A percentile compares a stretch with the other conserved stretches of the same genome.
phyloP scores from a whole-genome alignment of 495 filamentous ascomycete genomes.

The Penicillium dipodomyicola region DNA sequence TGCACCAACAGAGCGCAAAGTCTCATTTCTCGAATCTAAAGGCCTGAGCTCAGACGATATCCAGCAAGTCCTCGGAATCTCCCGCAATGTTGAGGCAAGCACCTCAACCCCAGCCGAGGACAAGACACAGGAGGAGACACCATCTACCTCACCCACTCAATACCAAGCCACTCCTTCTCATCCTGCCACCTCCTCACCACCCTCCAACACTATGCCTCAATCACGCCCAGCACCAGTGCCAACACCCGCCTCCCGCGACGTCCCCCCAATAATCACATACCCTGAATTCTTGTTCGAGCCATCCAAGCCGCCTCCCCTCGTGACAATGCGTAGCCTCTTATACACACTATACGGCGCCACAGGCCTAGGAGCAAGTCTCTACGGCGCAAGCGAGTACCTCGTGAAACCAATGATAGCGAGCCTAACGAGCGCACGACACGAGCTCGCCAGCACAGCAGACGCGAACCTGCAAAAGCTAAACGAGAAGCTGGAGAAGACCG shows the following conservation, averaged over 20 bases:
- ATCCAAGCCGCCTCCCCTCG: slow-evolving; percentile 68
- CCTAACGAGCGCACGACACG: slow-evolving; percentile 75
- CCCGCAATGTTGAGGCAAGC: slow-evolving; percentile 38
- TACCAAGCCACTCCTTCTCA: slow-evolving; percentile 20
- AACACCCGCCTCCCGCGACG: slow-evolving; percentile 42
- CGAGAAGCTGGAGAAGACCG: slow-evolving; percentile 65
- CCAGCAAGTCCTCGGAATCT: slow-evolving; percentile 57
- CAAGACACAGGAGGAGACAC: slow-evolving; percentile 15
- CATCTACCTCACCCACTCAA: slow-evolving; percentile 18
- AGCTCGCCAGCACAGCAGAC: slow-evolving; percentile 66
- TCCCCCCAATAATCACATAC: slow-evolving; percentile 93
- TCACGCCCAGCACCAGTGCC: slow-evolving; percentile 16
- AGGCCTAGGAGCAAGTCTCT: slow-evolving; percentile 67
- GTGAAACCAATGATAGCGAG: slow-evolving; percentile 77
- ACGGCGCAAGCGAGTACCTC: slow-evolving; percentile 77
- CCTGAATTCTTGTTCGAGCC: slow-evolving; percentile 80
- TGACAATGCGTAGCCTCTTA: slow-evolving; percentile 71
- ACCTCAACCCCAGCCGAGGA: slow-evolving; percentile 24
- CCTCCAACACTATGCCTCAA: slow-evolving; percentile 19
- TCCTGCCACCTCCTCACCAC: slow-evolving; percentile 11
- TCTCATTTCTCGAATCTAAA: slow-evolving; percentile 76
- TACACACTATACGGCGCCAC: slow-evolving; percentile 76
- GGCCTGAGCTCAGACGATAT: slow-evolving; percentile 69
- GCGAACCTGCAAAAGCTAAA: slow-evolving; percentile 68
- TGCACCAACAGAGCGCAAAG: slow-evolving; percentile 68